phyloP scores from a whole-genome alignment of 768 basidiomycete genomes.

The Hypholoma fasciculare region DNA sequence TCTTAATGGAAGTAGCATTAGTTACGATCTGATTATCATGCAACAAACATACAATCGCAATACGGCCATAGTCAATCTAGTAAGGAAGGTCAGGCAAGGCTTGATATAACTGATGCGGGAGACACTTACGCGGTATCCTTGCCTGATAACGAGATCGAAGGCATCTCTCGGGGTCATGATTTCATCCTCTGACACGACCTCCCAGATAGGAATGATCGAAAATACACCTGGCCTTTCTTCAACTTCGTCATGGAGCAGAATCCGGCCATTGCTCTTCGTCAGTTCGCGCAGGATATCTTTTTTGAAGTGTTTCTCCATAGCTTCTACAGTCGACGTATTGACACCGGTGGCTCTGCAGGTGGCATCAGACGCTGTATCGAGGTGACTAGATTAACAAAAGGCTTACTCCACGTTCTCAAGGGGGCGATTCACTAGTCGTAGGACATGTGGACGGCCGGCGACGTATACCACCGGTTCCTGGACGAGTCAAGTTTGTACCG shows the following conservation, averaged over 20 bases:
- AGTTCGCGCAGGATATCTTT: constrained; percentile 85
- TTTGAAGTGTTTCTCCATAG: constrained; percentile 88
- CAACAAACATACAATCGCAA: constrained; percentile 72
- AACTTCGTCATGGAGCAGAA: constrained; percentile 93
- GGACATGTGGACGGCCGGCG: constrained; percentile 83
- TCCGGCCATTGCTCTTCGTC: constrained; percentile 66
- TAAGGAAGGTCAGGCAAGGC: neutral
- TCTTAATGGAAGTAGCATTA: constrained; percentile 45
- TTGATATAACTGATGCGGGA: no score
- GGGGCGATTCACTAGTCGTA: constrained; percentile 84
- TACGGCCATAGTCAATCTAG: constrained; percentile 84
- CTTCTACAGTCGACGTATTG: constrained; percentile 85
- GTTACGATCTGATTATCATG: neutral
- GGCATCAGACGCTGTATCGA: neutral
- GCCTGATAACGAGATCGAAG: constrained; percentile 68
- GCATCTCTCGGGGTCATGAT: constrained; percentile 89
- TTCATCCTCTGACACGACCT: constrained; percentile 75
- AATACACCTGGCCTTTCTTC: constrained; percentile 91
- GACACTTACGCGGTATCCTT: constrained; percentile 67
- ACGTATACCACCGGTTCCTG: constrained; percentile 94
- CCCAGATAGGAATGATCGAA: constrained; percentile 94
- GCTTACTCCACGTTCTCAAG: constrained; percentile 93
- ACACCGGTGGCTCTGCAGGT: constrained; percentile 83
- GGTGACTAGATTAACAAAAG: neutral
- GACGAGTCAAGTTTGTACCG: constrained; percentile 4